Evolutionary conservation across 2,329 filamentous ascomycete species (phyloP).

Genomic region (Fusarium hainanense): DNA sequence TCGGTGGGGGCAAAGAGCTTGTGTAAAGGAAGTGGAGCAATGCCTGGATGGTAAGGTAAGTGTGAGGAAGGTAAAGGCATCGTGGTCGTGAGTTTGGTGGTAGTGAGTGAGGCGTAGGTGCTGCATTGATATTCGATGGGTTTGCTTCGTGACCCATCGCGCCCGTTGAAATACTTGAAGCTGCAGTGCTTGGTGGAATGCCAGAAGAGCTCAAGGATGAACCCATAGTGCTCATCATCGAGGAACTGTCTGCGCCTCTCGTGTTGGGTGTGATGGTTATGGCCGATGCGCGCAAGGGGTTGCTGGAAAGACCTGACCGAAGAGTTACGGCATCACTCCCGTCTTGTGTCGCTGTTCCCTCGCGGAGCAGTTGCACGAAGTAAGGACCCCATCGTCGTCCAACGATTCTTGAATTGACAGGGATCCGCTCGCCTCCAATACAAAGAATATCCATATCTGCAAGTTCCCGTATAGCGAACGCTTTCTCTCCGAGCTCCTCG

Average conservation of each 20-base stretch:
- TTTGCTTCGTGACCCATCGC: conserved; percentile 54
- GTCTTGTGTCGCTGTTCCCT: conserved; percentile 78
- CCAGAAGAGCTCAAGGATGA: conserved; percentile 54
- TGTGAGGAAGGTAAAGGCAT: conserved; percentile 93
- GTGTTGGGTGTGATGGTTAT: conserved; percentile 83
- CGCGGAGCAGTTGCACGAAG: conserved; percentile 89
- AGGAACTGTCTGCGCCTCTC: conserved; percentile 60
- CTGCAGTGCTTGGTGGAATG: conserved; percentile 56
- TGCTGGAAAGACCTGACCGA: conserved; percentile 69
- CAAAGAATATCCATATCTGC: conserved; percentile 97
- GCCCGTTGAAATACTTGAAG: conserved; percentile 56
- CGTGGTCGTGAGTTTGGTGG: conserved; percentile 77
- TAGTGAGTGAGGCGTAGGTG: conserved; percentile 67
- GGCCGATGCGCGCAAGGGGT: conserved; percentile 78
- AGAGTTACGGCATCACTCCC: conserved; percentile 81
- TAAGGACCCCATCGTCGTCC: conserved; percentile 93
- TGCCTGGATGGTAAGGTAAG: conserved; percentile 86
- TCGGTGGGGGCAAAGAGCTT: conserved; percentile 81
- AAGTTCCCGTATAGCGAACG: conserved; percentile 82
- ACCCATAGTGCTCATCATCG: conserved; percentile 58
- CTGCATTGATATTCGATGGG: conserved; percentile 59
- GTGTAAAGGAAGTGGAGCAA: conserved; percentile 95
- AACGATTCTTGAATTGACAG: conserved; percentile 91
- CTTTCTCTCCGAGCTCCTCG: conserved; percentile 85
- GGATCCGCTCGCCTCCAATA: conserved; percentile 88